Base-by-base conservation (phyloP, 208 protist genomes). In the Leishmania major region DNA sequence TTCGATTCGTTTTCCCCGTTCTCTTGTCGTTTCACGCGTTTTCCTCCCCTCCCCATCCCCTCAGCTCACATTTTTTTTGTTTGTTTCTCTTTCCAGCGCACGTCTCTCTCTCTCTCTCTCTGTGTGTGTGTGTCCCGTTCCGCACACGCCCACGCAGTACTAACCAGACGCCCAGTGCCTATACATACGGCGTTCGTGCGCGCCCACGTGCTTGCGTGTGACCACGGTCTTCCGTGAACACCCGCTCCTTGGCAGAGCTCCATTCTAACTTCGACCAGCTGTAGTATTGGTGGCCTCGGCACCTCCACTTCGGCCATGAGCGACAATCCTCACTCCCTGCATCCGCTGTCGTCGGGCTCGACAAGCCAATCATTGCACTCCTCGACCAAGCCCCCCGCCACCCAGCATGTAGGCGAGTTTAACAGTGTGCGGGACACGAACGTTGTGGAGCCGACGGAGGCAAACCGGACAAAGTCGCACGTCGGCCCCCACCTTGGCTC, bases 401-500 rank as follows among this genome's bases (percentile, higher is more conserved):
- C 53, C 25, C 53, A 13, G 2, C 64, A 80, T 11, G 57, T 78
- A 31, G 90, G 80, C 83, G 93, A 95, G 78, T 95, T 79, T 75
- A 77, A 82, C 64, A 59, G 51, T 25, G 75, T 77, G 43, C 76
- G 66, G 22, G 71, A 76, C 71, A 25, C 67, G 6, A 80, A 77
- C 15, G n/a, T 85, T 37, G 79, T 87, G 28, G 57, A 77, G 60
- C 67, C 82, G 45, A 73, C n/a, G 3, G 57, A 84, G 57, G 60
- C 25, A 19, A 91, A 91, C 76, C 57, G 66, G 43, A 57, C 37
- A n/a, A 76, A 49, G 43, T 96, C 93, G 19, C 71, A 64, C 51
- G 77, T 96, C 25, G 93, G 93, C 10, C 13, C 59, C 28, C 64
- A 77, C 74, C 75, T 94, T 64, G 81, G 82, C 17, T 87, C 89